Conservation (phyloP, 257 asterid species). For the Solanum pimpinellifolium region DNA sequence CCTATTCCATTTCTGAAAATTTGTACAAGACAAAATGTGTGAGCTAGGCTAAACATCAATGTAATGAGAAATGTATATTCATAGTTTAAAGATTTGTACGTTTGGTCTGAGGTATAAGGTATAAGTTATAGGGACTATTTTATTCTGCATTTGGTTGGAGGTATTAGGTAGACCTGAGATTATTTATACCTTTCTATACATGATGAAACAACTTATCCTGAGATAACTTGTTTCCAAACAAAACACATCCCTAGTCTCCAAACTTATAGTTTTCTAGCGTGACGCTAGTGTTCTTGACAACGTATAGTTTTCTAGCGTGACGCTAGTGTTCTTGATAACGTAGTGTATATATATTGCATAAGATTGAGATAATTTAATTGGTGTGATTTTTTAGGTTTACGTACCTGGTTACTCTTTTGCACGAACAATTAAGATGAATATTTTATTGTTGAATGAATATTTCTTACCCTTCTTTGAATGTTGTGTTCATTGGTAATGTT, state of each 20-base stretch:
- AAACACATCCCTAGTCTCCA: too few species aligned
- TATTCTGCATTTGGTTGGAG: too few species aligned
- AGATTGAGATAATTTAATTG: neutral
- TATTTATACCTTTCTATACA: too few species aligned
- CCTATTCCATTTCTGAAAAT: constrained; percentile 48
- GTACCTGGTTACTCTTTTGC: neutral
- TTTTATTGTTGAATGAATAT: neutral
- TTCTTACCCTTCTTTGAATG: constrained; percentile 40
- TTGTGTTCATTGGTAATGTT: constrained; percentile 23
- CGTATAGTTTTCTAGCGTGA: too few species aligned
- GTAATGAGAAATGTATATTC: neutral
- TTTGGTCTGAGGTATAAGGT: too few species aligned
- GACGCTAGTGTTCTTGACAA: neutral
- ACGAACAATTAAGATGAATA: neutral
- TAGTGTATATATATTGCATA: neutral
- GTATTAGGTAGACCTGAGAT: too few species aligned
- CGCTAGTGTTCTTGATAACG: neutral
- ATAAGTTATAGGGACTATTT: too few species aligned
- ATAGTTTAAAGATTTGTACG: neutral
- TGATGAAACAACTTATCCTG: too few species aligned
- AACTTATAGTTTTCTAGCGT: too few species aligned
- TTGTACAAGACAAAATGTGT: neutral
- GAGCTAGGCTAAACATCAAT: neutral
- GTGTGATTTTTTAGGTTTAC: neutral
- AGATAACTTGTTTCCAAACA: too few species aligned